These are phyloP conservation scores for Pisolithus thermaeus DNA, from an alignment of 1,284 basidiomycete genomes.

Conservation along the genomic window DNA sequence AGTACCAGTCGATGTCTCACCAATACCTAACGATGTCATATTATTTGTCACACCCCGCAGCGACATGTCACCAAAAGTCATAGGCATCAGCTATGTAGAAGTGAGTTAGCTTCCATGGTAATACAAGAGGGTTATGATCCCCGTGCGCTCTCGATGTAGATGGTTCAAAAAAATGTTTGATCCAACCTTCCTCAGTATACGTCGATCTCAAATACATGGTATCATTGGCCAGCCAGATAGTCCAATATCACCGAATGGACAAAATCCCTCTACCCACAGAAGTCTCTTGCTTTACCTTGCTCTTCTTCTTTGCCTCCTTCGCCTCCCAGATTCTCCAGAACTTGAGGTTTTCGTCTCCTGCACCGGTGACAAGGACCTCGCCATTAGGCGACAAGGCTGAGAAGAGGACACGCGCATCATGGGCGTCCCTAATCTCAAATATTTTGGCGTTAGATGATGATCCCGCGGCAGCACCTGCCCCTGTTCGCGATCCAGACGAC, in stretches of 20 bases:
- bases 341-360: constrained; percentile 92
- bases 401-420: constrained; percentile 85
- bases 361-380: constrained; percentile 84
- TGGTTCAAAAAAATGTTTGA: not conserved
- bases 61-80: not conserved
- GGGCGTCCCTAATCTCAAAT: constrained; percentile 87
- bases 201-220: no score
- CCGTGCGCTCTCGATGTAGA: no score
- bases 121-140: no score
- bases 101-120: not conserved
- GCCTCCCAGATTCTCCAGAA: constrained; percentile 83
- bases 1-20: not conserved
- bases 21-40: not conserved
- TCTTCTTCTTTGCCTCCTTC: constrained; percentile 41
- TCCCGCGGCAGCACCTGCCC: constrained; percentile 4
- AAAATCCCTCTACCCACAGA: constrained; percentile 23
- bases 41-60: not conserved
- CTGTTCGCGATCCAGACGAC: constrained; percentile 10
- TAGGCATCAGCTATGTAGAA: not conserved
- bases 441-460: constrained; percentile 34
- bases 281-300: constrained; percentile 31
- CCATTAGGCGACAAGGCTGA: constrained; percentile 84
- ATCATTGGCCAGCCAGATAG: no score
- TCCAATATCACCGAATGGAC: constrained; percentile 25
- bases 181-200: no score